Percentiles rank a stretch among this genome's conserved stretches.
Conservation (phyloP, 352 stramenopile species). For the Phytophthora quininea region DNA sequence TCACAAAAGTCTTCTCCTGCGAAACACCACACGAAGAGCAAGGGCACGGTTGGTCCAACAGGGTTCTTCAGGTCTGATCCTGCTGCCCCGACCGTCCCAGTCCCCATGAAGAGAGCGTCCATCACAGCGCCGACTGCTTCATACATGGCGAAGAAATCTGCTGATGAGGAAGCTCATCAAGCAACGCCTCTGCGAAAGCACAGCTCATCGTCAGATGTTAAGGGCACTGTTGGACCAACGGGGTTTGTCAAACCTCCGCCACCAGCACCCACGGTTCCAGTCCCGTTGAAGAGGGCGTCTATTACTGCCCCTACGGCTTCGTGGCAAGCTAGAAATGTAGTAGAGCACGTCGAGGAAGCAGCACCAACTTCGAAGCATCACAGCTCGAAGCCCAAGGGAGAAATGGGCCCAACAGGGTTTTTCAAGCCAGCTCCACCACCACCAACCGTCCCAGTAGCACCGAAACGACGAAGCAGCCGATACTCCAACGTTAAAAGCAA, state of each 20-base stretch:
- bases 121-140: conserved; percentile 40
- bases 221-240: conserved; percentile 9
- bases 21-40: conserved; percentile 22
- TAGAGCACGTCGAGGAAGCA: not conserved
- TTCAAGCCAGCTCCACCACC: conserved; percentile 16
- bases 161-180: conserved; percentile 8
- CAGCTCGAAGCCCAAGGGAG: conserved; percentile 12
- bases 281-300: conserved; percentile 37
- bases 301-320: conserved; percentile 40
- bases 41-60: conserved; percentile 19
- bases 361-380: conserved; percentile 2
- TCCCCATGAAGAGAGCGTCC: conserved; percentile 38
- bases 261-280: conserved; percentile 26
- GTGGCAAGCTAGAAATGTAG: conserved; percentile 29
- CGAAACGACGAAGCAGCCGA: conserved; percentile 46
- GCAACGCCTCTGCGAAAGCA: not conserved
- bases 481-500: conserved; percentile 66
- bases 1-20: conserved; percentile 13
- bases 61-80: conserved; percentile 31
- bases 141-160: conserved; percentile 29
- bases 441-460: conserved; percentile 23
- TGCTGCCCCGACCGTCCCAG: conserved; percentile 27
- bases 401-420: conserved; percentile 18
- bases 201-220: not conserved
- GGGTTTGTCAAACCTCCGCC: conserved; percentile 34